A percentile compares a stretch with the other conserved stretches of the same genome.
Conservation (phyloP, 257 asterid species). For the Agastache rugosa region DNA sequence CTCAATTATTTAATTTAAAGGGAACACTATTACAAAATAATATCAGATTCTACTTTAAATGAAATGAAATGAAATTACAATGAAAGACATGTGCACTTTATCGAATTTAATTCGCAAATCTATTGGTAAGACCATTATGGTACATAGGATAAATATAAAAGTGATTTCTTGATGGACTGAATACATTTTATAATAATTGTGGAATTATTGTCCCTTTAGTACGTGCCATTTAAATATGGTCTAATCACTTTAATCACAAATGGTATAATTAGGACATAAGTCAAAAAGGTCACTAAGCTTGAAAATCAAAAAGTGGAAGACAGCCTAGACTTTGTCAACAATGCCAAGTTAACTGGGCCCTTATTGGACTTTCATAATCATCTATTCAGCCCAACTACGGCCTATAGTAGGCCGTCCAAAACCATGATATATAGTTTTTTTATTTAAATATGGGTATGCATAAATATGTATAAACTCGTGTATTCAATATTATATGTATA, state of each 20-base stretch:
- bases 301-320: slow-evolving; percentile 15
- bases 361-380: background rate
- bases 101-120: background rate
- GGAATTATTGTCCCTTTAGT: slow-evolving; percentile 9
- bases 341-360: background rate
- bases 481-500: too few relatives aligned
- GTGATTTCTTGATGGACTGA: background rate
- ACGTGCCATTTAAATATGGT: background rate
- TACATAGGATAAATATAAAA: background rate
- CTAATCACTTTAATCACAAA: background rate
- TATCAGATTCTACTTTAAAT: too few relatives aligned
- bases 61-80: too few relatives aligned
- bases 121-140: background rate
- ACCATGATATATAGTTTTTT: too few relatives aligned
- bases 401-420: background rate
- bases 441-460: too few relatives aligned
- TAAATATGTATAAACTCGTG: too few relatives aligned
- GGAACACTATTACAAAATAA: too few relatives aligned
- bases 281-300: slow-evolving; percentile 10
- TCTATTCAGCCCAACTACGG: background rate
- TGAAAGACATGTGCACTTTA: too few relatives aligned
- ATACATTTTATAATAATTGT: background rate
- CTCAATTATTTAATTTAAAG: too few relatives aligned
- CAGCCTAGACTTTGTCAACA: slow-evolving; percentile 6
- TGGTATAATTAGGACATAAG: background rate